A percentile compares a stretch with the other conserved stretches of the same genome.
Evolutionary conservation across 768 basidiomycete species (phyloP).

Genomic region (Pulveroboletus frians): DNA sequence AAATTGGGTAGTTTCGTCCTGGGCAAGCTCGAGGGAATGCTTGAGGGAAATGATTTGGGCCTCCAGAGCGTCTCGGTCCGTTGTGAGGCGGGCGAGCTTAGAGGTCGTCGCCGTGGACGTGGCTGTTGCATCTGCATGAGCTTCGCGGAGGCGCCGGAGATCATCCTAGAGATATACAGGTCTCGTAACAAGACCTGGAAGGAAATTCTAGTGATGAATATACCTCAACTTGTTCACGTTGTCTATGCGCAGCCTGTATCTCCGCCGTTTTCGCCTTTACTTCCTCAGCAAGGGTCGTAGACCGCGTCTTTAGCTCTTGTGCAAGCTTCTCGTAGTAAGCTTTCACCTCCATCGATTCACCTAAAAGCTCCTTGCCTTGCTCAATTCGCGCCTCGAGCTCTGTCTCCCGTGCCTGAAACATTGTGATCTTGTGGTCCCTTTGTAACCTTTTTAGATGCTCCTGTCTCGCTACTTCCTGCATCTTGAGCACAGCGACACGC

Average conservation of each 20-base stretch:
- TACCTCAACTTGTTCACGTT: slow-evolving; percentile 47
- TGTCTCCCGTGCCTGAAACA: slow-evolving; percentile 59
- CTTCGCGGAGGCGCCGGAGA: slow-evolving; percentile 42
- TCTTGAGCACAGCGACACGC: slow-evolving; percentile 44
- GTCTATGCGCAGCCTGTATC: slow-evolving; percentile 35
- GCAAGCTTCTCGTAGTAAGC: slow-evolving; percentile 24
- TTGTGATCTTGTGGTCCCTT: slow-evolving; percentile 61
- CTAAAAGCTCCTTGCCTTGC: slow-evolving; percentile 47
- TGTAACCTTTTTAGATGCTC: slow-evolving; percentile 59
- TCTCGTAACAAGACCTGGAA: neutral
- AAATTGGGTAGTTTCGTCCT: slow-evolving; percentile 50
- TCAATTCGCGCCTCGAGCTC: slow-evolving; percentile 52
- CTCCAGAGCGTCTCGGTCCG: slow-evolving; percentile 56
- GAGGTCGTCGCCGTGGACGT: slow-evolving; percentile 42
- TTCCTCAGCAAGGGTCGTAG: slow-evolving; percentile 31
- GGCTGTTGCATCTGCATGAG: slow-evolving; percentile 46
- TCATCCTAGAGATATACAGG: slow-evolving; percentile 29
- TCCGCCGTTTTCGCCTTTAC: slow-evolving; percentile 38
- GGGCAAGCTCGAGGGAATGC: slow-evolving; percentile 51
- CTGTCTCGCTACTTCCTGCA: slow-evolving; percentile 47
- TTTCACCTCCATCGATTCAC: slow-evolving; percentile 17
- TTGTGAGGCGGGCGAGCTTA: slow-evolving; percentile 51
- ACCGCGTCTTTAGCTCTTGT: slow-evolving; percentile 29
- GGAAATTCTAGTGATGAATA: slow-evolving; percentile 2
- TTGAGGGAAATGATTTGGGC: slow-evolving; percentile 51